These are phyloP conservation scores for Chlorella sp. DNA, from an alignment of 139 green algal species.

Conservation along the genomic window DNA sequence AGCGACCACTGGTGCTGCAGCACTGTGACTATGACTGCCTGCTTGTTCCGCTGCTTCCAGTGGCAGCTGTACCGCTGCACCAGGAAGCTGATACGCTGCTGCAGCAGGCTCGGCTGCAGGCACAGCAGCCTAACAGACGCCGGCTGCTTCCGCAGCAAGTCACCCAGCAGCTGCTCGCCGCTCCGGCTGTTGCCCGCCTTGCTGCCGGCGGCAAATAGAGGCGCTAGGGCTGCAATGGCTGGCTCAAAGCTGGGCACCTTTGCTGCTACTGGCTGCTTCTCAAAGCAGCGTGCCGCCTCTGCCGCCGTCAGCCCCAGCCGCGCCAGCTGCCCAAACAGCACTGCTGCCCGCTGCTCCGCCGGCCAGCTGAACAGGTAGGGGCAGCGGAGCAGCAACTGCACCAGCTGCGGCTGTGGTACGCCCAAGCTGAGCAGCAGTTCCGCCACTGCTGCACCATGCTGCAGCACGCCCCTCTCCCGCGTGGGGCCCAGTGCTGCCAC, in stretches of 20 bases:
- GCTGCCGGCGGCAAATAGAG: constrained; percentile 1
- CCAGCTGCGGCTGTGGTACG: neutral
- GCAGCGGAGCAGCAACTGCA: neutral
- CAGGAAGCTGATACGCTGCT: neutral
- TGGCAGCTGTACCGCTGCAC: neutral
- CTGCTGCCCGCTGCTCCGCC: neutral
- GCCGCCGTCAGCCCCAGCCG: neutral
- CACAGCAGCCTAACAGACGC: neutral
- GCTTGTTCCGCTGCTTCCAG: neutral
- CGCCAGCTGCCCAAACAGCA: constrained; percentile 18
- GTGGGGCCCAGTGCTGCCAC: neutral
- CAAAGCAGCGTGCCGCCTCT: neutral
- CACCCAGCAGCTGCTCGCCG: neutral
- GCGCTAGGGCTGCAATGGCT: neutral
- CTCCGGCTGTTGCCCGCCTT: neutral
- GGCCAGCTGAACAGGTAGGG: constrained; percentile 6
- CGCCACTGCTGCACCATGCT: neutral
- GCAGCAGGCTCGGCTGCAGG: neutral
- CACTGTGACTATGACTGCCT: neutral
- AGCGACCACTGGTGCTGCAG: neutral
- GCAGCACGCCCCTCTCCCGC: neutral
- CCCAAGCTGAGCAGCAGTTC: neutral
- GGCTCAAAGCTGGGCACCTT: neutral
- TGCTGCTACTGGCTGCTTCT: neutral
- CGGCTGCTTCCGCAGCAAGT: neutral